Evolutionary conservation across 2,329 filamentous ascomycete species (phyloP), one percentile per base, ranked within the genome.

Genomic region (Dothistroma septosporum): DNA sequence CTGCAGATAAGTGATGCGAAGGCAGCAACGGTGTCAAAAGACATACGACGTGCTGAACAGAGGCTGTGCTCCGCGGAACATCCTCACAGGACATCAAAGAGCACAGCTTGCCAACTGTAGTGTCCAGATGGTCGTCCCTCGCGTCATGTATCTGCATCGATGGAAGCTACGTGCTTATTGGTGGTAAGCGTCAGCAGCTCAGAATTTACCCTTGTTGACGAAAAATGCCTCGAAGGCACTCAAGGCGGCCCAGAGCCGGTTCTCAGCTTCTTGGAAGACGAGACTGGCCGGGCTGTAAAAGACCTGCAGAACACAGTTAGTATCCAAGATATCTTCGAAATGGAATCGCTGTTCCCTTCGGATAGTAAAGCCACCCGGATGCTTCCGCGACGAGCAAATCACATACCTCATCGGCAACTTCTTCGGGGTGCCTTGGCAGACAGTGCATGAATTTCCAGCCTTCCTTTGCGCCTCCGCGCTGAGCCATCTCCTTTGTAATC

Each of bases 361-460:
- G n/a, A n/a, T n/a, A n/a, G n/a, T n/a, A n/a, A n/a, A n/a, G n/a
- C n/a, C n/a, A n/a, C n/a, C n/a, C n/a, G n/a, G n/a, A n/a, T n/a
- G n/a, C n/a, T n/a, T n/a, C n/a, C n/a, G n/a, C n/a, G n/a, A n/a
- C n/a, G n/a, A n/a, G n/a, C n/a, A n/a, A n/a, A n/a, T n/a, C n/a
- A n/a, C n/a, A n/a, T 1, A 99, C 92, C 72, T 94, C 92, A 71
- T 99, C 93, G 60, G 84, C 86, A 35, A 99, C 94, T 78, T 99
- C 94, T 76, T 99, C 93, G 0, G 85, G 85, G 73, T 99, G 92
- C 64, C 94, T 85, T 14, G 94, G 94, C 61, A 99, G 78, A 75
- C 94, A 99, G 80, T 99, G 94, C 94, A 99, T 97, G 75, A 99
- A 99, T 76, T 91, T 92, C 94, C 94, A 99, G 64, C 84, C 84